phyloP scores from a whole-genome alignment of 2,329 filamentous ascomycete species.

The Penicillium sp. region DNA sequence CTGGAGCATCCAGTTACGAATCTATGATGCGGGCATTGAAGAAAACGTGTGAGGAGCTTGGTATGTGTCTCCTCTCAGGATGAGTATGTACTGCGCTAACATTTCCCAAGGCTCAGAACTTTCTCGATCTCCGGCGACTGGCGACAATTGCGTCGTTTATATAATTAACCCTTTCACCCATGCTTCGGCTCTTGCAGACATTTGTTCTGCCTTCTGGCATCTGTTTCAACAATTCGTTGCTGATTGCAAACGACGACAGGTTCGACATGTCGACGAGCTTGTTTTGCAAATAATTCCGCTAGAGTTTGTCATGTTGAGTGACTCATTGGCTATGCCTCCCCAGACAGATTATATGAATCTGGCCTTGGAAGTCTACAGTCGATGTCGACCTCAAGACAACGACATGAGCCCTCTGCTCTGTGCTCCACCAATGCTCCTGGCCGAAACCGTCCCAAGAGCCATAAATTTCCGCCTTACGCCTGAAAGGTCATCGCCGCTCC shows the following conservation, averaged over 20 bases:
- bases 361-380: constrained; percentile 57
- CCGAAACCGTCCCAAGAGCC: constrained; percentile 50
- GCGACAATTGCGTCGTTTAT: constrained; percentile 54
- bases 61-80: constrained; percentile 25
- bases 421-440: constrained; percentile 54
- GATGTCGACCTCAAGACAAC: constrained; percentile 49
- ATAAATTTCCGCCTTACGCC: constrained; percentile 54
- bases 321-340: constrained; percentile 51
- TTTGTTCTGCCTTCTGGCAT: constrained; percentile 56
- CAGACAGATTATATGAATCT: constrained; percentile 49
- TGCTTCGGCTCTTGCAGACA: constrained; percentile 46
- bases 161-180: constrained; percentile 55
- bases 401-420: constrained; percentile 42
- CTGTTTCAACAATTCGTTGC: constrained; percentile 54
- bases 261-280: constrained; percentile 45
- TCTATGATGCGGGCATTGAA: constrained; percentile 37
- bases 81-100: constrained; percentile 13
- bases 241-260: constrained; percentile 32
- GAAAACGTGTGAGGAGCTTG: constrained; percentile 36
- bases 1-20: constrained; percentile 29
- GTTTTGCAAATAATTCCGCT: constrained; percentile 58
- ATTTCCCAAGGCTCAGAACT: constrained; percentile 33
- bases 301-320: constrained; percentile 51
- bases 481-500: constrained; percentile 53
- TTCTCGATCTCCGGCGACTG: constrained; percentile 30